phyloP scores from a whole-genome alignment of 2,329 filamentous ascomycete species.

The Hypoxylon rubiginosum region DNA sequence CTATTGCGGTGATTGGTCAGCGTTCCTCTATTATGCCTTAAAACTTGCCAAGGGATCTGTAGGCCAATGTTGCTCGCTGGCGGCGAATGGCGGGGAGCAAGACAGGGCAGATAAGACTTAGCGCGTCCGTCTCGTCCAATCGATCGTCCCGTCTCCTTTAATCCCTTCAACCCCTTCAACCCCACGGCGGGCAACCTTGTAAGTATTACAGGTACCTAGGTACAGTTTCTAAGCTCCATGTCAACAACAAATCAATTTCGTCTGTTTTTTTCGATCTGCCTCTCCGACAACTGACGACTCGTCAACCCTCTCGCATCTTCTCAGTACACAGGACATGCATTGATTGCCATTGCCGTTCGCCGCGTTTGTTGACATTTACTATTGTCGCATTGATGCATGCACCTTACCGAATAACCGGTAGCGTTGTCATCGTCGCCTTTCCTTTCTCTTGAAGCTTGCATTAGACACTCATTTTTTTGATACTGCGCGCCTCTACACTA shows the following conservation, averaged over 20 bases:
- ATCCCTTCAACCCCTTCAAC: conserved; percentile 21
- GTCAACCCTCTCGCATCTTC: conserved; percentile 21
- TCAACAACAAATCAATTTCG: conserved; percentile 38
- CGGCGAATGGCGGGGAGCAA: background rate
- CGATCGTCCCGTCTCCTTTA: conserved; percentile 23
- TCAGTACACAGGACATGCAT: conserved; percentile 42
- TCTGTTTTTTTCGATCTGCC: conserved; percentile 18
- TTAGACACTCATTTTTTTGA: conserved; percentile 23
- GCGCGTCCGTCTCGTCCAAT: conserved; percentile 37
- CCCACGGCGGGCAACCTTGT: conserved; percentile 39
- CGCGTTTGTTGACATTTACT: conserved; percentile 41
- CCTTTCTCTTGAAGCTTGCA: conserved; percentile 35
- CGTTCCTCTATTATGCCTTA: background rate
- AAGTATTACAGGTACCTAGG: conserved; percentile 1
- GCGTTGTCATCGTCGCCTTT: conserved; percentile 25
- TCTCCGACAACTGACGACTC: too few relatives aligned
- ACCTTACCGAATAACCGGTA: conserved; percentile 30
- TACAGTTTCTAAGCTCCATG: background rate
- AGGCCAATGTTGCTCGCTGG: background rate
- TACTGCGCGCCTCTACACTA: background rate
- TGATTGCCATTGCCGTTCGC: conserved; percentile 35
- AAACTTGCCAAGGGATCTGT: background rate
- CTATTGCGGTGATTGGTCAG: background rate
- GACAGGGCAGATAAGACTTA: conserved; percentile 25
- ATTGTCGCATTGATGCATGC: conserved; percentile 37